Base-by-base conservation (phyloP, 306 rosid species). In the Prunus campanulata region DNA sequence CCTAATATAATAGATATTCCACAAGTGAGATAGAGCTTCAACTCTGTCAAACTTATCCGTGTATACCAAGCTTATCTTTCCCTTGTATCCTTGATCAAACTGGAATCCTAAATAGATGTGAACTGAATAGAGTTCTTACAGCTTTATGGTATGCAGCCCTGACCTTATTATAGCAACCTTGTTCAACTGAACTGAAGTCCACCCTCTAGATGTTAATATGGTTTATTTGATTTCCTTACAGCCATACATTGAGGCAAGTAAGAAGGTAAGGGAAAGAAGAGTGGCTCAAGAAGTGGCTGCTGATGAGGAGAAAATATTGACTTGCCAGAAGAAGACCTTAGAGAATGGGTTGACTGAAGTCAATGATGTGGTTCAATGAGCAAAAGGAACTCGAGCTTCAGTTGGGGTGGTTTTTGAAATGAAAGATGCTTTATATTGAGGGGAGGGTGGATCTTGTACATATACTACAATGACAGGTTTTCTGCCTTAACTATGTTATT, bases 191-290 rank as follows among this genome's bases (percentile, higher is more conserved):
- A 12, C 11, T 52, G 29, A 30, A 7, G 15, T 71, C 25, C 51
- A 54, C 32, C 10, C 20, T 71, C 3, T 9, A 35, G 52, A 10
- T n/a, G 48, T 60, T 14, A 20, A 50, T 44, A 57, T 42, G 25
- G 9, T 46, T 14, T 49, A 6, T 52, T 24, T n/a, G 12, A 10
- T 51, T 68, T 22, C 47, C 71, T 42, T 48, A 65, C 74, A 83
- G 83, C 80, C 77, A 59, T 83, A 69, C 54, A 46, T 78, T 15
- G 80, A 83, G 55, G 83, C 79, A 74, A 83, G 86, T 30, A 78
- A 74, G 51, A 78, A 24, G 77, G 77, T 52, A 48, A 83, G 49
- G 59, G 80, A 74, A 61, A 47, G 68, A 61, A 64, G 54, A n/a
- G 15, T 16, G 50, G 69, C 64, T 11, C 50, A n/a, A 25, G 54